phyloP scores from a whole-genome alignment of 2,329 filamentous ascomycete genomes.

The Penicillium vulpinum region DNA sequence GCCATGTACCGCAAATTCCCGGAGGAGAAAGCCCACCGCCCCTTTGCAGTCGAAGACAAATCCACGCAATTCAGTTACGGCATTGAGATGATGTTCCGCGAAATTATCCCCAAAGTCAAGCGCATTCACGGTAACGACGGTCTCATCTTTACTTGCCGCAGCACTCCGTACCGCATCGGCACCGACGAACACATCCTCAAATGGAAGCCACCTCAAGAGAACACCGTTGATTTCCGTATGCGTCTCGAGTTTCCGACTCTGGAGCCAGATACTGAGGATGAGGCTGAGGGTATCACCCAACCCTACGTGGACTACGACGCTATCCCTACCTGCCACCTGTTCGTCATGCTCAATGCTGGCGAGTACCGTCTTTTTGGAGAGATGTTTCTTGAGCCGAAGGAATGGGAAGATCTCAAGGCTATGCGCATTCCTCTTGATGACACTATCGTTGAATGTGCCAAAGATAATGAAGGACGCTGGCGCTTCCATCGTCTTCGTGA shows the following conservation, averaged over 20 bases:
- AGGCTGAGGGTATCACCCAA: conserved; percentile 63
- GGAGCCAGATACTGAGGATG: conserved; percentile 68
- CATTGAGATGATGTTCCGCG: conserved; percentile 86
- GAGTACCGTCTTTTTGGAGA: conserved; percentile 66
- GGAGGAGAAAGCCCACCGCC: conserved; percentile 67
- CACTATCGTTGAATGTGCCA: conserved; percentile 84
- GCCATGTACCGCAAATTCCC: conserved; percentile 71
- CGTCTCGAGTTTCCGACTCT: conserved; percentile 71
- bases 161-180: conserved; percentile 80
- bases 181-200: conserved; percentile 94
- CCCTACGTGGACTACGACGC: conserved; percentile 76
- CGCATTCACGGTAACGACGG: conserved; percentile 85
- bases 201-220: conserved; percentile 95
- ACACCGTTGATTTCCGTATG: conserved; percentile 89
- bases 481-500: conserved; percentile 86
- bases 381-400: conserved; percentile 68
- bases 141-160: conserved; percentile 94
- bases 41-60: conserved; percentile 85
- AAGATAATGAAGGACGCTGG: conserved; percentile 75
- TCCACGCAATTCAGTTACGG: conserved; percentile 86
- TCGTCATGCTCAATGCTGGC: conserved; percentile 65
- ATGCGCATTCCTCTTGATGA: conserved; percentile 76
- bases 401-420: conserved; percentile 81
- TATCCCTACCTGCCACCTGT: conserved; percentile 71
- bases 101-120: conserved; percentile 76